Conservation (phyloP, 2,329 filamentous ascomycete genomes). For the Didymella keratinophila region DNA sequence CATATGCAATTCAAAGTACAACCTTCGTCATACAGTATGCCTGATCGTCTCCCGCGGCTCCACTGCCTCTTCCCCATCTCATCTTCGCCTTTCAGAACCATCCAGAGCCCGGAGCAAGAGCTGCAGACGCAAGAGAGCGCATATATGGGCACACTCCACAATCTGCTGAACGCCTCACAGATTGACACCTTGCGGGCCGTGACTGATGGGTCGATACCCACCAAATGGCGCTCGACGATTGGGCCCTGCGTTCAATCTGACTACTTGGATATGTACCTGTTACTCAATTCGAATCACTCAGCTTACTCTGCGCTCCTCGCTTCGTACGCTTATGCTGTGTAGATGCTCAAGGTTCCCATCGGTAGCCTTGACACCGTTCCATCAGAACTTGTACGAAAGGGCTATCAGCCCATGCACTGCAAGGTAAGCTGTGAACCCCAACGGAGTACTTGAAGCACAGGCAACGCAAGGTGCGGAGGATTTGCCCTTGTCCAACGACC, state of each 20-base stretch:
- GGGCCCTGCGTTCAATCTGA: conserved; percentile 14
- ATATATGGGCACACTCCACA: conserved; percentile 5
- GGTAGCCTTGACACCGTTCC: not conserved
- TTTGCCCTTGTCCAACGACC: not conserved
- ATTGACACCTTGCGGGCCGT: conserved; percentile 25
- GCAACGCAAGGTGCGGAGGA: not conserved
- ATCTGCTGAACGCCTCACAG: conserved; percentile 11
- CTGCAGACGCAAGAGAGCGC: conserved; percentile 7
- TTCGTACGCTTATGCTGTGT: conserved; percentile 7
- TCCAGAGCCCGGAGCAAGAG: not conserved
- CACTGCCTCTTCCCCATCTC: conserved; percentile 14
- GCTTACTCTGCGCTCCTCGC: conserved; percentile 19
- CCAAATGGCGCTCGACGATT: conserved; percentile 34
- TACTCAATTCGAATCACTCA: conserved; percentile 33
- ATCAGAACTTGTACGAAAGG: not conserved
- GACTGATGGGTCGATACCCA: conserved; percentile 31
- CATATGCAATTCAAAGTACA: conserved; percentile 7
- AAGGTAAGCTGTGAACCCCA: conserved; percentile 9
- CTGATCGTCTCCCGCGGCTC: conserved; percentile 19
- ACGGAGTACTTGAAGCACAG: not conserved
- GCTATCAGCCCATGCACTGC: not conserved
- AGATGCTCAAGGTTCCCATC: conserved; percentile 14
- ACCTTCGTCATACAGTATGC: conserved; percentile 21
- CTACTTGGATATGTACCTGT: conserved; percentile 20
- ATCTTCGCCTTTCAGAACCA: conserved; percentile 6